These are phyloP conservation scores for Brettanomyces naardenensis DNA, from an alignment of 805 yeast genomes.

Conservation along the genomic window DNA sequence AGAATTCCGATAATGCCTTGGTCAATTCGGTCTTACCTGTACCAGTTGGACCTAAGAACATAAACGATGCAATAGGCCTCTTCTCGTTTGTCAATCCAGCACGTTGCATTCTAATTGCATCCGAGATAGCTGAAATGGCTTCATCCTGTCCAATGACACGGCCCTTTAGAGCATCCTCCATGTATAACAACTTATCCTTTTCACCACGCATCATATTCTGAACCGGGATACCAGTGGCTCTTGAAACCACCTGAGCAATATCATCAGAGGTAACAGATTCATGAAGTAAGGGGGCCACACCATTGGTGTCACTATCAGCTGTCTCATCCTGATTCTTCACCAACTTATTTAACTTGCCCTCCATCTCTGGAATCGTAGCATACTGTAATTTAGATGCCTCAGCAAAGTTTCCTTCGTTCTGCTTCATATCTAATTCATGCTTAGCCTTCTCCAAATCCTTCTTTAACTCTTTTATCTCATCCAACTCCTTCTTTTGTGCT, in stretches of 20 bases:
- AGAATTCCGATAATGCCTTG: conserved; percentile 82
- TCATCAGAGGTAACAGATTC: conserved; percentile 93
- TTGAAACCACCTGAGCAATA: conserved; percentile 83
- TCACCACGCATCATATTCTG: conserved; percentile 89
- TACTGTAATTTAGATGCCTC: conserved; percentile 87
- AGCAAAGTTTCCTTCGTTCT: conserved; percentile 79
- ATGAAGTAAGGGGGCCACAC: conserved; percentile 45
- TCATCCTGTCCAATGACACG: conserved; percentile 94
- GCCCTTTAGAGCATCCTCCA: conserved; percentile 72
- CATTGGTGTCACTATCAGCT: conserved; percentile 25
- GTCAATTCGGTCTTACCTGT: conserved; percentile 97
- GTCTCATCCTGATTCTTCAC: conserved; percentile 24
- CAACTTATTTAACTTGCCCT: conserved; percentile 46
- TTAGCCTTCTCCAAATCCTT: conserved; percentile 78
- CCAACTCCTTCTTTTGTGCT: conserved; percentile 67
- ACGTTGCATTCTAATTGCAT: conserved; percentile 91
- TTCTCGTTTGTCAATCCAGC: conserved; percentile 94
- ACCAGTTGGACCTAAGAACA: conserved; percentile 98
- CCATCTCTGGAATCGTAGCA: conserved; percentile 75
- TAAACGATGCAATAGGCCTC: conserved; percentile 92
- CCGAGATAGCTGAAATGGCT: conserved; percentile 82
- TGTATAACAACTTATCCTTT: conserved; percentile 78
- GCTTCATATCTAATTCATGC: conserved; percentile 73
- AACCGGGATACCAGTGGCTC: conserved; percentile 95
- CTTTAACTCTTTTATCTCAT: conserved; percentile 70